Evolutionary conservation across 164 flowering plant species (phyloP).

Genomic region (Kalanchoe fedtschenkoi): DNA sequence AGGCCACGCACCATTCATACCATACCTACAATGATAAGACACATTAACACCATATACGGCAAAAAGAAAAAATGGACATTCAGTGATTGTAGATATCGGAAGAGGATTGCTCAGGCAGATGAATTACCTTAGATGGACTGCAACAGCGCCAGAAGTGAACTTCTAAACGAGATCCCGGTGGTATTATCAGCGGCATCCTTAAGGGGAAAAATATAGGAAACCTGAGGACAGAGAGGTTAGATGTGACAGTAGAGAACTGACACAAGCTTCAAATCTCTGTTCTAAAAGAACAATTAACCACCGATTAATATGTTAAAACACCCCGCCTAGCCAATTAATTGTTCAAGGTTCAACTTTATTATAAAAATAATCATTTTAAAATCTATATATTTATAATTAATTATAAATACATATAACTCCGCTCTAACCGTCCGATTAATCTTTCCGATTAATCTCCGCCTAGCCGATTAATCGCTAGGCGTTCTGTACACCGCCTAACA

Average conservation of each 20-base stretch:
- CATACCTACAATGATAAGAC: constrained; percentile 66
- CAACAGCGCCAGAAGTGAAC: constrained; percentile 93
- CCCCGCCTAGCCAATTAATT: no score
- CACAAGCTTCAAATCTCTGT: no score
- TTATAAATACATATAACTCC: no score
- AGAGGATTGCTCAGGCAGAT: neutral
- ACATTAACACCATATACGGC: neutral
- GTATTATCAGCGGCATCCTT: constrained; percentile 55
- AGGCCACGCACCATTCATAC: constrained; percentile 88
- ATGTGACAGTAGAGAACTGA: neutral
- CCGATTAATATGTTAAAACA: neutral
- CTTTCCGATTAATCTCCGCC: no score
- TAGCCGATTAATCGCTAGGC: no score
- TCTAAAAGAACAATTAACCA: no score
- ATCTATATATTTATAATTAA: no score
- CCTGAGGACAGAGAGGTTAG: constrained; percentile 29
- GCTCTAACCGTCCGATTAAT: no score
- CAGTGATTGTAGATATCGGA: neutral
- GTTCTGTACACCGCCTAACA: no score
- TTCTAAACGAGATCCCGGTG: constrained; percentile 58
- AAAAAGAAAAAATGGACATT: neutral
- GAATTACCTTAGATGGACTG: constrained; percentile 67
- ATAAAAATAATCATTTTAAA: no score
- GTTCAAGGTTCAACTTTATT: no score
- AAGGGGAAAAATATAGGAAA: constrained; percentile 91